Evolutionary conservation across 2,329 filamentous ascomycete genomes (phyloP).

Genomic region (Alternaria atra): DNA sequence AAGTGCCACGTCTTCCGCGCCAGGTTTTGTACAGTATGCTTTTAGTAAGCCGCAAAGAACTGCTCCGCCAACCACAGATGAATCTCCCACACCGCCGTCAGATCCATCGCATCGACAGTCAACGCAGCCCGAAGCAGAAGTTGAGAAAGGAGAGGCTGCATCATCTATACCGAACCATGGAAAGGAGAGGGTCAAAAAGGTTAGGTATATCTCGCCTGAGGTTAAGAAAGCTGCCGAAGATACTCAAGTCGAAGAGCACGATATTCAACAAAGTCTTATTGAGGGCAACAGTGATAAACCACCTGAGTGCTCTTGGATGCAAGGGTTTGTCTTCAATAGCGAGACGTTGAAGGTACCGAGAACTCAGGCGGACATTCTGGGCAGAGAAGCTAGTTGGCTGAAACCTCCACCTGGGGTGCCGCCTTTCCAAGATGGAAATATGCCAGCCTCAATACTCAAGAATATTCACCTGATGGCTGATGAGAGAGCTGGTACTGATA

Average conservation of each 20-base stretch:
- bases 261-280: neutral
- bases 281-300: neutral
- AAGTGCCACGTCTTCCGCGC: neutral
- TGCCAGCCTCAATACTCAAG: slow-evolving; percentile 49
- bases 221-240: neutral
- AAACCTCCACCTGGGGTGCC: slow-evolving; percentile 43
- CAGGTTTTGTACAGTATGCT: neutral
- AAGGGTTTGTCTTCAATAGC: slow-evolving; percentile 31
- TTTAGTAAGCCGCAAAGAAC: slow-evolving; percentile 6
- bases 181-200: neutral
- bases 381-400: slow-evolving; percentile 51
- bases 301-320: slow-evolving; percentile 35
- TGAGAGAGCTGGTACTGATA: slow-evolving; percentile 25
- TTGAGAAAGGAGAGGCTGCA: neutral
- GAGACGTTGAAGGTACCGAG: slow-evolving; percentile 47
- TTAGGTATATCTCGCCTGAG: neutral
- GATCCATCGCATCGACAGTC: neutral
- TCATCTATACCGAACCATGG: neutral
- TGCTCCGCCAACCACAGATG: neutral
- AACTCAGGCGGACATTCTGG: slow-evolving; percentile 62
- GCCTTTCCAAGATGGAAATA: slow-evolving; percentile 49
- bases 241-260: neutral
- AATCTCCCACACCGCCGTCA: neutral
- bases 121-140: neutral
- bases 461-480: slow-evolving; percentile 27